Evolutionary conservation across 352 stramenopile species (phyloP).

Genomic region (Pythium rishiriense): DNA sequence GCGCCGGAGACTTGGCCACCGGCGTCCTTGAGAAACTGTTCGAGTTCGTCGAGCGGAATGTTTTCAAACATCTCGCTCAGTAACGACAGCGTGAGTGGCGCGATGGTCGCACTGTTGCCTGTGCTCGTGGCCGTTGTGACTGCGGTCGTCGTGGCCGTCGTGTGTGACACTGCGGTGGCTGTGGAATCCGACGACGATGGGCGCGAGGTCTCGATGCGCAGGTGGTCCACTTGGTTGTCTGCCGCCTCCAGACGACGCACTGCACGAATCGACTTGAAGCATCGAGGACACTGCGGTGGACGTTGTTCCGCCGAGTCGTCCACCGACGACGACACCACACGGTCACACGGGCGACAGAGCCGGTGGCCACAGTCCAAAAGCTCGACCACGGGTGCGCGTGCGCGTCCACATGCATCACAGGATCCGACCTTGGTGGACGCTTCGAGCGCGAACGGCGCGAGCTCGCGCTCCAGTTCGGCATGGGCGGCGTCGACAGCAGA

Average conservation of each 20-base stretch:
- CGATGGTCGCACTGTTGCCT: constrained; percentile 30
- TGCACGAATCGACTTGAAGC: background rate
- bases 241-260: constrained; percentile 13
- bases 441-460: constrained; percentile 21
- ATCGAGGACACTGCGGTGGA: constrained; percentile 21
- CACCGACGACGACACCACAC: constrained; percentile 1
- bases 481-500: background rate
- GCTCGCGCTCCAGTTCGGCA: constrained; percentile 16
- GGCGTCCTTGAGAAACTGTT: constrained; percentile 47
- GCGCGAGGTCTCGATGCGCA: constrained; percentile 15
- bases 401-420: constrained; percentile 22
- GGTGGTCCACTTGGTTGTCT: constrained; percentile 30
- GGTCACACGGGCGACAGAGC: constrained; percentile 25
- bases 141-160: constrained; percentile 12
- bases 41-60: constrained; percentile 65
- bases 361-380: constrained; percentile 26
- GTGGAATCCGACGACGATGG: constrained; percentile 28
- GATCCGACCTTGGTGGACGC: background rate
- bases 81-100: constrained; percentile 58
- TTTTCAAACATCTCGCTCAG: constrained; percentile 73
- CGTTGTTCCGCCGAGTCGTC: constrained; percentile 13
- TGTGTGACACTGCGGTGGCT: background rate
- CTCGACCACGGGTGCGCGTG: constrained; percentile 18
- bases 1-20: constrained; percentile 52
- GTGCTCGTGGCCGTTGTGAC: constrained; percentile 27